Evolutionary conservation across 75 land plant genomes (phyloP), one percentile per base, ranked within the genome.

Genomic region (Larix kaempferi): DNA sequence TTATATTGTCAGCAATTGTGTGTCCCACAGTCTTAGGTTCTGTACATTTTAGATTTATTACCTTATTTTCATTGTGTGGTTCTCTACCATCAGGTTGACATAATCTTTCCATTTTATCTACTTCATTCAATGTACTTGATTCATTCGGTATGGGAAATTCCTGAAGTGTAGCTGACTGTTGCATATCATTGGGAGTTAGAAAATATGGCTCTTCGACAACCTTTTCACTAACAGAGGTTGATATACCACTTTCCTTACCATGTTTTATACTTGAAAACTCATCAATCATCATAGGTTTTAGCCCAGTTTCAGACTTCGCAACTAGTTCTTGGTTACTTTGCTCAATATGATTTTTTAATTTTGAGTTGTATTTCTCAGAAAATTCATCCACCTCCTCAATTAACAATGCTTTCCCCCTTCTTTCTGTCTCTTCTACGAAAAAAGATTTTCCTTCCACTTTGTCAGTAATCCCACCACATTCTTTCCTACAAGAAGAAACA

Each of bases 361-460:
- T 37, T 41, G 73, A 69, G 12, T 69, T 69, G 73, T 19, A n/a
- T 8, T n/a, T 69, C 22, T 10, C 41, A 41, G 23, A 69, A 69
- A 39, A 37, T 41, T 21, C 1, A 44, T 41, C 73, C 44, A 21
- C 52, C 8, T 69, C 73, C 23, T 41, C 49, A 69, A 6, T 69
- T 21, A 69, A 39, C 73, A 39, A 39, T 41, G 72, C 5, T 69
- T 69, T 69, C 11, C 72, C 72, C 72, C n/a, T 69, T 37, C 72
- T 69, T 16, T 69, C 72, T n/a, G 17, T 69, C 72, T 69, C 78
- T 16, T 14, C 33, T 26, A 54, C 76, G 77, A 80, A 52, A 56
- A 55, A 37, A 60, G 56, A n/a, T 55, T 80, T 80, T 33, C 39
- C 74, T 57, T 79, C 81, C 35, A 6, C 52, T 15, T 77, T 41